A percentile compares a stretch with the other conserved stretches of the same genome.
phyloP scores from a whole-genome alignment of 306 rosid species.

The Begonia loranthoides region DNA sequence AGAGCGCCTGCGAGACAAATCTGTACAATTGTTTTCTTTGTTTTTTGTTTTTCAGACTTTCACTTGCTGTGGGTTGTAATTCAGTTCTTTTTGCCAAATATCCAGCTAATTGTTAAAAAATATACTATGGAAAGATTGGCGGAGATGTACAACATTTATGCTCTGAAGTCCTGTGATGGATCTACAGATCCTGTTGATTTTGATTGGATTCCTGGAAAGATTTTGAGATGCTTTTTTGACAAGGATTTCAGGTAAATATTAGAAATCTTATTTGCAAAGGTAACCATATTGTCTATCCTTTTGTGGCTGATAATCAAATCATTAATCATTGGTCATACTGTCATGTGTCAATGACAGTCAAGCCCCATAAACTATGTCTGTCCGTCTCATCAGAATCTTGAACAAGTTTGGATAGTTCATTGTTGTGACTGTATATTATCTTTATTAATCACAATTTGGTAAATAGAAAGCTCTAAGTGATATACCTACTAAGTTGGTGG shows the following conservation, averaged over 20 bases:
- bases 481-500: background rate
- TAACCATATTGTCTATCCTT: too few relatives aligned
- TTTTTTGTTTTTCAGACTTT: background rate
- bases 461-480: too few relatives aligned
- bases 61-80: background rate
- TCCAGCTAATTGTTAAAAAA: conserved; percentile 83
- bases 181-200: conserved; percentile 34
- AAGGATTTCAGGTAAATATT: conserved; percentile 82
- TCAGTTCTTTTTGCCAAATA: conserved; percentile 15
- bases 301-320: too few relatives aligned
- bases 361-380: too few relatives aligned
- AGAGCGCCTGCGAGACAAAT: conserved; percentile 95
- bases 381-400: too few relatives aligned
- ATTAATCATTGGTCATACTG: too few relatives aligned
- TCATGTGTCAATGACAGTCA: too few relatives aligned
- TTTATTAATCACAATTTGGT: too few relatives aligned
- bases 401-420: too few relatives aligned
- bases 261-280: background rate
- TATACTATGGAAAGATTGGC: conserved; percentile 89
- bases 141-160: conserved; percentile 58
- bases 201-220: conserved; percentile 91
- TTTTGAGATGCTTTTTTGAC: conserved; percentile 83
- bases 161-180: conserved; percentile 41
- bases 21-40: conserved; percentile 40
- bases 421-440: too few relatives aligned